Conservation (phyloP, 305 asterid genomes). For the Fraxinus nigra region DNA sequence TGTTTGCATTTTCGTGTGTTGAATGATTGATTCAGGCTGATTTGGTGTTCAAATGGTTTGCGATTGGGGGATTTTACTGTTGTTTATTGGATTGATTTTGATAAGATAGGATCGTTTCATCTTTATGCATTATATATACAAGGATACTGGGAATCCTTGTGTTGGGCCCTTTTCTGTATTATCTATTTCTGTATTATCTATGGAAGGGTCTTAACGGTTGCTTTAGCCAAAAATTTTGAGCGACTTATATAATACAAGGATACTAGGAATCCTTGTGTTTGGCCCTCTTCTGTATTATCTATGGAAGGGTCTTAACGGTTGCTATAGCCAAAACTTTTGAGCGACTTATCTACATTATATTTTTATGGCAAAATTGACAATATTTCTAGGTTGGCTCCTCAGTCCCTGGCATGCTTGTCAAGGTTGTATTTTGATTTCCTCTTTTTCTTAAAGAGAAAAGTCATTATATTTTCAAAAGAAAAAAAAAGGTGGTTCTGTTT, state of each 20-base stretch:
- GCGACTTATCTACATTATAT: neutral
- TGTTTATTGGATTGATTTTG: neutral
- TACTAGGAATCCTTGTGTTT: neutral
- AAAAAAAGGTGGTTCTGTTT: neutral
- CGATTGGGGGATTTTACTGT: slow-evolving; percentile 2
- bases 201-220: neutral
- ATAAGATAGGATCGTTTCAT: neutral
- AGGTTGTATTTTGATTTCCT: neutral
- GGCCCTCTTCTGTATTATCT: neutral
- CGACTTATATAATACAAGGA: neutral
- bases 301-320: neutral
- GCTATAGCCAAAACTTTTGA: neutral
- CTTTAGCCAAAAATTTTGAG: neutral
- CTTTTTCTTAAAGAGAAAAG: neutral
- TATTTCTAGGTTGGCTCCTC: neutral
- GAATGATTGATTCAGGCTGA: neutral
- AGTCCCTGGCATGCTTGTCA: neutral
- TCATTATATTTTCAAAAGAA: neutral
- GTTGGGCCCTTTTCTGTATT: neutral
- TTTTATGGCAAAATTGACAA: neutral
- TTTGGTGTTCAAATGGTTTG: slow-evolving; percentile 11
- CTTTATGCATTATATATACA: neutral
- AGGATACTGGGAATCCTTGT: neutral
- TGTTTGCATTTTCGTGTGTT: neutral
- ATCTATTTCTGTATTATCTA: neutral